Evolutionary conservation across 2,329 filamentous ascomycete genomes (phyloP).

Genomic region (Triangularia setosa): DNA sequence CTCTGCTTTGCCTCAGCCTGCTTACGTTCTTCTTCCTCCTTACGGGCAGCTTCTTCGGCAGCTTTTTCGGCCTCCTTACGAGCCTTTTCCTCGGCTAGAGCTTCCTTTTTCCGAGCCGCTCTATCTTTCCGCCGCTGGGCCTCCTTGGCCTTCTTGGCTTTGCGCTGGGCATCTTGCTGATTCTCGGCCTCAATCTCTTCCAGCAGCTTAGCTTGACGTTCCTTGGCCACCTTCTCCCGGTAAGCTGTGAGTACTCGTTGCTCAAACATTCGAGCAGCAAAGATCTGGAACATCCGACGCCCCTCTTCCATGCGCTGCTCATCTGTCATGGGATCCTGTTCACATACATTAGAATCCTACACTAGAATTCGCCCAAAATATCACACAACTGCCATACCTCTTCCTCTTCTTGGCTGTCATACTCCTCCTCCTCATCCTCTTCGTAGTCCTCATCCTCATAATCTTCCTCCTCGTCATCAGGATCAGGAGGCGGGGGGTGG

Average conservation of each 20-base stretch:
- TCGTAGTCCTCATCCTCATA: slow-evolving; percentile 57
- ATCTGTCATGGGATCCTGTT: slow-evolving; percentile 92
- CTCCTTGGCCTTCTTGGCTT: slow-evolving; percentile 90
- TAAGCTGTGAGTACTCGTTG: slow-evolving; percentile 96
- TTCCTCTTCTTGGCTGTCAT: background rate
- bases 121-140: slow-evolving; percentile 95
- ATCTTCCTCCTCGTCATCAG: slow-evolving; percentile 67
- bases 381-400: background rate
- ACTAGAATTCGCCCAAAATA: background rate
- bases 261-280: slow-evolving; percentile 98
- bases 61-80: slow-evolving; percentile 84
- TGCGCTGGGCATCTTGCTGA: slow-evolving; percentile 69
- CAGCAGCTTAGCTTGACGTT: slow-evolving; percentile 84
- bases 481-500: slow-evolving; percentile 68
- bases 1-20: slow-evolving; percentile 75
- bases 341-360: background rate
- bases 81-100: slow-evolving; percentile 85
- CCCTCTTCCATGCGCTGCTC: slow-evolving; percentile 99
- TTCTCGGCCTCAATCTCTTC: slow-evolving; percentile 88
- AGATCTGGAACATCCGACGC: slow-evolving; percentile 98
- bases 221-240: slow-evolving; percentile 90
- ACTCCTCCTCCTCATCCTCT: slow-evolving; percentile 42
- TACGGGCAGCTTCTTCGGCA: slow-evolving; percentile 78
- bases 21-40: slow-evolving; percentile 72
- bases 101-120: slow-evolving; percentile 81